Percentiles rank a stretch among this genome's conserved stretches.
Conservation (phyloP, 805 yeast species). For the Jamesozyma piceae region DNA sequence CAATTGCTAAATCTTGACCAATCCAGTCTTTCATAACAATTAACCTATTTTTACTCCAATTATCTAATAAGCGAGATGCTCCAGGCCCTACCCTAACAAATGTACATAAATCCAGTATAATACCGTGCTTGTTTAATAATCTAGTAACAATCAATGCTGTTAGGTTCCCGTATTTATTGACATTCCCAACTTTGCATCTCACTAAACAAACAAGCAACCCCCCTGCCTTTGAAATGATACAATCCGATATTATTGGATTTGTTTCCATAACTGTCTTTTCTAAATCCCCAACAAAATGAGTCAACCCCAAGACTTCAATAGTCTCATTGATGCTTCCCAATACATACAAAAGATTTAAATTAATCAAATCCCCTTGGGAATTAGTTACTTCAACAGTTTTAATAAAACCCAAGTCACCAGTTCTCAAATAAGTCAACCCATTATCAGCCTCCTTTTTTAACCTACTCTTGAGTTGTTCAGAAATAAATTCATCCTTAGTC, state of each 20-base stretch:
- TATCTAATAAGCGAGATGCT: constrained; percentile 33
- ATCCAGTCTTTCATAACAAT: constrained; percentile 52
- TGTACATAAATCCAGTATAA: constrained; percentile 74
- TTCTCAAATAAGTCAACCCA: constrained; percentile 60
- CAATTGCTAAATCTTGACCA: constrained; percentile 35
- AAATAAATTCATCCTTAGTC: constrained; percentile 42
- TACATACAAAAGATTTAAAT: constrained; percentile 71
- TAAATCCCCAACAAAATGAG: constrained; percentile 81
- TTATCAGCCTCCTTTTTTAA: constrained; percentile 54
- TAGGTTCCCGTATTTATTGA: constrained; percentile 49
- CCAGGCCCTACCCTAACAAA: constrained; percentile 44
- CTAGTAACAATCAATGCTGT: constrained; percentile 78
- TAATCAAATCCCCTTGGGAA: constrained; percentile 31
- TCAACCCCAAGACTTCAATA: constrained; percentile 82
- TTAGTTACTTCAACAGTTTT: constrained; percentile 54
- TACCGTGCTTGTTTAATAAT: constrained; percentile 69
- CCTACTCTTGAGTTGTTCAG: constrained; percentile 51
- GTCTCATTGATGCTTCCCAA: constrained; percentile 80
- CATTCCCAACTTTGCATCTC: constrained; percentile 44
- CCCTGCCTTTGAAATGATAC: constrained; percentile 72
- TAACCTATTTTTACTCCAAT: constrained; percentile 69
- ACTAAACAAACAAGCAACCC: constrained; percentile 69
- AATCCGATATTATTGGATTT: constrained; percentile 36
- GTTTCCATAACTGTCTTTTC: constrained; percentile 55
- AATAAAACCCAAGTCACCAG: constrained; percentile 91